Percentiles rank a stretch among this genome's conserved stretches.
These are phyloP conservation scores for Avena eriantha DNA, from an alignment of 176 grass and related monocot genomes.

Conservation along the genomic window DNA sequence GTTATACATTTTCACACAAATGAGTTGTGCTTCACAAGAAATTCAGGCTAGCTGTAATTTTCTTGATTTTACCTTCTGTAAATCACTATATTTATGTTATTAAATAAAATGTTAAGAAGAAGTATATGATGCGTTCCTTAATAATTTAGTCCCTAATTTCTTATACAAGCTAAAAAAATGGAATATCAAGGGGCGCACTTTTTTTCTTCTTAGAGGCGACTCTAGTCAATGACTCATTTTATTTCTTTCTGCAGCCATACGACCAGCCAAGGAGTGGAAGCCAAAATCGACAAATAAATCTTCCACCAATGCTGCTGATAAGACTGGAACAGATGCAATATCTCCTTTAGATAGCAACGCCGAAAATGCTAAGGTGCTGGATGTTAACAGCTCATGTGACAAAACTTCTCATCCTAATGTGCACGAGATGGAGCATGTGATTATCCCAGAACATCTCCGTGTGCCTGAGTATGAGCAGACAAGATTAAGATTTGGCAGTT, in stretches of 20 bases:
- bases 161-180: constrained; percentile 19
- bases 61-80: not conserved
- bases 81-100: not conserved
- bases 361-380: constrained; percentile 38
- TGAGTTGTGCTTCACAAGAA: not conserved
- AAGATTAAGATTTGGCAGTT: constrained; percentile 79
- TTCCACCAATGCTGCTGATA: constrained; percentile 21
- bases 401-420: constrained; percentile 63
- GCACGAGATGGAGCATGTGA: constrained; percentile 63
- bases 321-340: constrained; percentile 28
- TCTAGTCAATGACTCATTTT: constrained; percentile 16
- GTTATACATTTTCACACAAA: not conserved
- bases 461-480: constrained; percentile 70
- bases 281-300: constrained; percentile 67
- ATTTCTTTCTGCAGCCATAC: constrained; percentile 47
- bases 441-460: constrained; percentile 79
- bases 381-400: constrained; percentile 50
- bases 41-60: not conserved
- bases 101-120: not conserved
- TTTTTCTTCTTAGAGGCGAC: not conserved
- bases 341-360: constrained; percentile 44
- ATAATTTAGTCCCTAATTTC: not conserved
- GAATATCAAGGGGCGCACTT: constrained; percentile 4
- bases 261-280: constrained; percentile 73
- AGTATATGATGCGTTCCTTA: not conserved